Evolutionary conservation across 2,329 filamentous ascomycete species (phyloP), one percentile per base, ranked within the genome.

Genomic region (Colletotrichum acutatum): DNA sequence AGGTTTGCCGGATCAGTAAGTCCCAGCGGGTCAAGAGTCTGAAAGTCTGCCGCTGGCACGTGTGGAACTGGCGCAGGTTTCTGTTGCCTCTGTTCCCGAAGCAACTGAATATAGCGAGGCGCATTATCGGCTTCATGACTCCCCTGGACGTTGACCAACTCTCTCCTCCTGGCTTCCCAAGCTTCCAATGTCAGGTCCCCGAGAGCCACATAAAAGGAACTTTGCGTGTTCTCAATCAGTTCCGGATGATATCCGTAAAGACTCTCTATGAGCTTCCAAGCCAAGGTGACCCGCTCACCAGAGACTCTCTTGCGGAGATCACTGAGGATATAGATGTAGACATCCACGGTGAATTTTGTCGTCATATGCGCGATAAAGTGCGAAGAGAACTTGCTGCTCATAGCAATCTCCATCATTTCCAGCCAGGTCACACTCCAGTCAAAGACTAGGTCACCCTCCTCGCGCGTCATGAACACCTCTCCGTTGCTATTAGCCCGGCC

Each of bases 281-380:
- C 79, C 9, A 74, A 11, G 0, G 26, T 71, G 0, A 81, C 76
- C 6, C 72, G 71, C 0, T 73, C 65, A 0, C 77, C 77, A 0
- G 66, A 71, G 0, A n/a, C 58, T 1, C 80, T 74, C 1, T 56
- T 37, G 3, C 79, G 77, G 9, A 82, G 71, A 1, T 82, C 79
- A n/a, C 79, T 80, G 0, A 81, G 64, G 0, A 82, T 74, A 7
- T 80, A 82, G 7, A 82, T 78, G 24, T 76, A 78, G 0, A 79
- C 79, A 12, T 82, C 80, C n/a, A 81, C 69, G 5, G 79, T 76
- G 3, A 74, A 71, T 24, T 75, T 78, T 8, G 76, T 71, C 1
- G 77, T 78, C 28, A 80, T 59, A 12, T 82, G 78, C 1, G 76
- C 75, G 22, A 80, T 76, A 12, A 82, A 56, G 8, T 80, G 80